Evolutionary conservation across 164 flowering plant genomes (phyloP), one percentile per base, ranked within the genome.

Genomic region (Dillenia turbinata): DNA sequence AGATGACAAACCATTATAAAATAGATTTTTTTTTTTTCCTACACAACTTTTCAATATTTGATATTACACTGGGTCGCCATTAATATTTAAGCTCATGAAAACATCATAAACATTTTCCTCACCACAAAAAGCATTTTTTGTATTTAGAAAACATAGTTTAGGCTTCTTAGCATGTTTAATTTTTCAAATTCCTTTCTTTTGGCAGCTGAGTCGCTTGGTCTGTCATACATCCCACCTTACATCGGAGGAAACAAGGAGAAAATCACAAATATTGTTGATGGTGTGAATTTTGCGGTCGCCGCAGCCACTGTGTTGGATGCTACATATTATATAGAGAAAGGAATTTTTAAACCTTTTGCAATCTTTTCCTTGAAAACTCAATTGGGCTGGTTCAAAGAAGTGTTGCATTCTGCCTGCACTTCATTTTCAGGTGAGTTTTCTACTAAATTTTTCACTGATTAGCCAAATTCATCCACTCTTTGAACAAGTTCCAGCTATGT

Each of bases 281-380:
- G 86, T 8, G 78, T 83, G 57, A 85, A 85, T 65, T 85, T 83
- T 22, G 87, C 90, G 0, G 86, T 81, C 2, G 79, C 58, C 0
- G 90, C 87, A 53, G 85, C 90, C 2, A 81, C 86, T 0, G 83
- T 83, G 0, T 55, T 85, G 3, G 78, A 77, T 47, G n/a, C n/a
- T 11, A 2, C 54, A 8, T 80, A 66, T 61, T 77, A 66, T 52
- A 11, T 50, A 9, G 66, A 69, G 14, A 74, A 57, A 49, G 64
- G 66, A 1, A 22, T 82, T 22, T 1, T 2, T 2, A 33, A 9
- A 51, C 11, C 45, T 2, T 26, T 40, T 9, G 40, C 54, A 13
- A 71, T 66, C 24, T 24, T 43, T 8, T 70, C 82, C 44, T 33
- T 78, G 33, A 15, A 2, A 0, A 19, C 43, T 19, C 22, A 19